Evolutionary conservation across 805 yeast species (phyloP).

Genomic region (Saturnispora gosingensis): DNA sequence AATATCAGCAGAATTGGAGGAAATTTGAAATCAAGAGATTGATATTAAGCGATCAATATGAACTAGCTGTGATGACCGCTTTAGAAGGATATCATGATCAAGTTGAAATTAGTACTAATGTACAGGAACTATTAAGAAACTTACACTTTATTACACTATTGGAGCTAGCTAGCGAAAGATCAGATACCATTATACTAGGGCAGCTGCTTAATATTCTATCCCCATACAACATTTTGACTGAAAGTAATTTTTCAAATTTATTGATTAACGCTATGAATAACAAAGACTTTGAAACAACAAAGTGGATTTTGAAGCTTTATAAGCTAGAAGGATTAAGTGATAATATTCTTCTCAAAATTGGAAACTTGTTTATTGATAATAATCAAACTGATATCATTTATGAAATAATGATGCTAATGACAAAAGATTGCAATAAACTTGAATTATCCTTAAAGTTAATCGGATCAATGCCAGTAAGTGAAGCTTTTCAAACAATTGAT

Average conservation of each 20-base stretch:
- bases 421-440: conserved; percentile 2
- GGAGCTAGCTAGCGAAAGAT: conserved; percentile 14
- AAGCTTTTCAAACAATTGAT: conserved; percentile 4
- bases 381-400: conserved; percentile 7
- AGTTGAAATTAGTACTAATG: background rate
- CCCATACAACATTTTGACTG: background rate
- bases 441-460: conserved; percentile 8
- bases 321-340: conserved; percentile 6
- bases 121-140: background rate
- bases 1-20: conserved; percentile 5
- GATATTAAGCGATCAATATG: conserved; percentile 16
- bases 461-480: conserved; percentile 6
- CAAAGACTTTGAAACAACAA: background rate
- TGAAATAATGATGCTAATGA: conserved; percentile 6
- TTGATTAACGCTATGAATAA: conserved; percentile 11
- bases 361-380: conserved; percentile 9
- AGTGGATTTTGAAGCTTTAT: background rate
- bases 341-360: background rate
- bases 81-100: conserved; percentile 5
- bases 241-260: conserved; percentile 11
- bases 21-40: conserved; percentile 16
- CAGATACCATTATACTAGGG: conserved; percentile 16
- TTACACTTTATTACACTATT: conserved; percentile 14
- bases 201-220: conserved; percentile 10
- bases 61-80: conserved; percentile 15